phyloP scores from a whole-genome alignment of 441 rosid species.

The Mallotus repandus region DNA sequence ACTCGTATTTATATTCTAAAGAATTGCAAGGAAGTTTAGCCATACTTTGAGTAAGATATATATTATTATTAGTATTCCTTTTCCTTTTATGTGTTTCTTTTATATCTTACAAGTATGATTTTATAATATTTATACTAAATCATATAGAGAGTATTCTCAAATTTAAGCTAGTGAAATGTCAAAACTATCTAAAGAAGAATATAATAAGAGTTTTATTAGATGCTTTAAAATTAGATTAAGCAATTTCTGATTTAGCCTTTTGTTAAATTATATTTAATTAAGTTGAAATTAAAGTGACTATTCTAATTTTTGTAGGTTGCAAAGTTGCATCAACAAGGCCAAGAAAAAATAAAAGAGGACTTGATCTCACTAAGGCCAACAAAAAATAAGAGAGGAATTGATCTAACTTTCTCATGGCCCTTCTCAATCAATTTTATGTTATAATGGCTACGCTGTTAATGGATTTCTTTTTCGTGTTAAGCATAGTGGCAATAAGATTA shows the following conservation, averaged over 20 bases:
- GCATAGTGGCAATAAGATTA: neutral
- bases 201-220: neutral
- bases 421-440: neutral
- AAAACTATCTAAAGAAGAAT: neutral
- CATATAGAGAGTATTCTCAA: neutral
- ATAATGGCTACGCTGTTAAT: too few relatives aligned
- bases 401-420: neutral
- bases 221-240: too few relatives aligned
- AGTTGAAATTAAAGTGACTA: too few relatives aligned
- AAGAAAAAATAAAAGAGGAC: neutral
- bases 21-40: too few relatives aligned
- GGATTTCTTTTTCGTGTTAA: too few relatives aligned
- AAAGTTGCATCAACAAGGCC: neutral
- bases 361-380: fast-evolving
- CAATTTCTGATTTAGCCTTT: neutral
- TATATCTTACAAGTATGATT: too few relatives aligned
- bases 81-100: too few relatives aligned
- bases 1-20: too few relatives aligned
- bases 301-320: neutral
- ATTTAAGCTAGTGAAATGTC: too few relatives aligned
- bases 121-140: too few relatives aligned
- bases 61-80: too few relatives aligned
- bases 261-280: neutral
- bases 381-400: neutral
- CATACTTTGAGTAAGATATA: too few relatives aligned